Base-by-base conservation (phyloP, 1,284 basidiomycete genomes). In the Ceratobasidium sp. region DNA sequence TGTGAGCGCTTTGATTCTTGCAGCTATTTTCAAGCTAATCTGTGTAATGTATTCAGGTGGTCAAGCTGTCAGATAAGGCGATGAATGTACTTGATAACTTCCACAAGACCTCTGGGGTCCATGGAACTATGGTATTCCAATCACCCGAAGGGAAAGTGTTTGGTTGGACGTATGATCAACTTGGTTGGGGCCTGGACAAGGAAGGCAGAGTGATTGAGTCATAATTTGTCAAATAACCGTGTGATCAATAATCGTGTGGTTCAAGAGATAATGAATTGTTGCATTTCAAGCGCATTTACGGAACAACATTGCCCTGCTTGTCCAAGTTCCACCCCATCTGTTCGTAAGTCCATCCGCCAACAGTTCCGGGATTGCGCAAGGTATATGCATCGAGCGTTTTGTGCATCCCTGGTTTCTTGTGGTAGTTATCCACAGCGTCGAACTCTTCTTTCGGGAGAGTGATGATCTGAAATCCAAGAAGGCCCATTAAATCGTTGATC, bases 321-420 rank as follows among this genome's bases (percentile, higher is more conserved):
- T 76, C 80, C 83, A 86, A 83, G 63, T 84, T 82, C 87, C 87
- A 89, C 5, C 86, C 87, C 24, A 88, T 78, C 74, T 84, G 81
- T 71, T 87, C 86, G 69, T 86, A 86, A 31, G 85, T 86, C 87
- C 87, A 88, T 2, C 87, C 87, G 67, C 85, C 84, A 5, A 87
- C 82, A 4, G 63, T 74, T 11, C 79, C 80, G 5, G 80, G 76
- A 41, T 79, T 69, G n/a, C 60, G 62, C 27, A 75, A 48, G 72
- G 83, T 81, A 74, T 82, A 84, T 15, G 76, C 71, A 15, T 84
- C 75, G 41, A 88, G 78, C 4, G 85, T 84, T 48, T 81, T 82
- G 78, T 88, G 87, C 85, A 84, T 85, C 7, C 85, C 86, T 4
- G 85, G 84, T 73, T 84, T 78, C 66, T 78, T 79, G 78, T 88